Percentiles rank a stretch among this genome's conserved stretches.
Conservation (phyloP, 202 grass and related monocot species). For the Brachypodium distachyon region DNA sequence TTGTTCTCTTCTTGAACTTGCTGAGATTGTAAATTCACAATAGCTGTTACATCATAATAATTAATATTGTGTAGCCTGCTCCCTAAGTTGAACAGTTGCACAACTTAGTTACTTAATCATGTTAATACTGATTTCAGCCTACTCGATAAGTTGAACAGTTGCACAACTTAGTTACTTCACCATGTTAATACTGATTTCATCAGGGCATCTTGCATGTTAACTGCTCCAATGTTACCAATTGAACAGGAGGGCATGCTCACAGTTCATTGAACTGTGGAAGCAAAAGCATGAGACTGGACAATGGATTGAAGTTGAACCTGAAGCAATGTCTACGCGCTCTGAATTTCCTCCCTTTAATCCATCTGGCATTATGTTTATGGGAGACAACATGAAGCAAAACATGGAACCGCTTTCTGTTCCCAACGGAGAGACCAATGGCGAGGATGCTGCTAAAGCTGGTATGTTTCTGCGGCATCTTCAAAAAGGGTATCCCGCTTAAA, state of each 20-base stretch:
- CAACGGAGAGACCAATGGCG: constrained; percentile 48
- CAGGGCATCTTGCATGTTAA: constrained; percentile 9
- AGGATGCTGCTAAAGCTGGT: constrained; percentile 68
- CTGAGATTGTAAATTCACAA: background rate
- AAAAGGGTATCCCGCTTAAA: background rate
- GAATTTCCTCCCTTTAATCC: constrained; percentile 79
- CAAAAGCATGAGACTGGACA: constrained; percentile 95
- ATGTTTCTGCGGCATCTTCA: constrained; percentile 16
- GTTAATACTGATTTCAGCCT: background rate
- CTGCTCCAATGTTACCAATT: background rate
- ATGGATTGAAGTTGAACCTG: constrained; percentile 96
- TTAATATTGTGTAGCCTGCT: background rate
- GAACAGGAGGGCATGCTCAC: constrained; percentile 72
- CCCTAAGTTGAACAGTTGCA: background rate
- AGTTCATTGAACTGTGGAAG: constrained; percentile 88
- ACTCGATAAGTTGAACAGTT: background rate
- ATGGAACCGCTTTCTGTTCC: constrained; percentile 27
- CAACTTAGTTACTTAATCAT: too few relatives aligned
- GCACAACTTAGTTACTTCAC: background rate
- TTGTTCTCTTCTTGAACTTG: background rate
- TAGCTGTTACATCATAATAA: background rate
- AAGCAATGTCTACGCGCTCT: constrained; percentile 71
- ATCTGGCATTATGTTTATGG: constrained; percentile 61
- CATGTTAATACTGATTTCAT: background rate
- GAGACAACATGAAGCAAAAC: constrained; percentile 51